A percentile compares a stretch with the other conserved stretches of the same genome.
Conservation (phyloP, 371 early-diverging fungal genomes). For the Actinomortierella ambigua region DNA sequence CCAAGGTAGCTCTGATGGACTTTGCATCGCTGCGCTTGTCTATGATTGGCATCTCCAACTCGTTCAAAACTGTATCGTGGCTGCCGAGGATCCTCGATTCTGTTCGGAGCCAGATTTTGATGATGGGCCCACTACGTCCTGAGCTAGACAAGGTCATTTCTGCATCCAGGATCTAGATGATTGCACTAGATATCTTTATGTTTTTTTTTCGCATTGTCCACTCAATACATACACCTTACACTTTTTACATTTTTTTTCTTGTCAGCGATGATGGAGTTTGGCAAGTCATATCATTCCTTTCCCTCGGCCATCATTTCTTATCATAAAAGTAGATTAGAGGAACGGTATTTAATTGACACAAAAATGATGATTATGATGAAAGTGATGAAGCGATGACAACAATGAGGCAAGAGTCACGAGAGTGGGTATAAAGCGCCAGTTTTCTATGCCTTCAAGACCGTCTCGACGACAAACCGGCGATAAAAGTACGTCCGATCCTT, state of each 20-base stretch:
- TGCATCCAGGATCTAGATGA: slow-evolving; percentile 23
- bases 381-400: neutral
- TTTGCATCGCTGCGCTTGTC: slow-evolving; percentile 36
- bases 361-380: neutral
- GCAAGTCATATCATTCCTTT: neutral
- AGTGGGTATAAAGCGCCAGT: too few species aligned
- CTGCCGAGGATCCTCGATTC: slow-evolving; percentile 27
- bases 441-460: slow-evolving; percentile 29
- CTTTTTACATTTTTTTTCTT: slow-evolving; percentile 2
- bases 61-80: slow-evolving; percentile 42
- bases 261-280: neutral
- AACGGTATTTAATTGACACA: too few species aligned
- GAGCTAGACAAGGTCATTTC: slow-evolving; percentile 9
- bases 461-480: slow-evolving; percentile 45
- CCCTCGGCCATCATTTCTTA: neutral
- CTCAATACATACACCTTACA: neutral
- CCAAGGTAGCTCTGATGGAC: slow-evolving; percentile 42
- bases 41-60: slow-evolving; percentile 42
- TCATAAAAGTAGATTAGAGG: too few species aligned
- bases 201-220: too few species aligned
- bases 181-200: neutral
- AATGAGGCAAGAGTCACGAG: neutral
- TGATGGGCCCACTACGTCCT: slow-evolving; percentile 16
- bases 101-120: slow-evolving; percentile 22
- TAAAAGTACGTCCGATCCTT: slow-evolving; percentile 48